Evolutionary conservation across 2,329 filamentous ascomycete species (phyloP).

Genomic region (Hypoxylon sp.): DNA sequence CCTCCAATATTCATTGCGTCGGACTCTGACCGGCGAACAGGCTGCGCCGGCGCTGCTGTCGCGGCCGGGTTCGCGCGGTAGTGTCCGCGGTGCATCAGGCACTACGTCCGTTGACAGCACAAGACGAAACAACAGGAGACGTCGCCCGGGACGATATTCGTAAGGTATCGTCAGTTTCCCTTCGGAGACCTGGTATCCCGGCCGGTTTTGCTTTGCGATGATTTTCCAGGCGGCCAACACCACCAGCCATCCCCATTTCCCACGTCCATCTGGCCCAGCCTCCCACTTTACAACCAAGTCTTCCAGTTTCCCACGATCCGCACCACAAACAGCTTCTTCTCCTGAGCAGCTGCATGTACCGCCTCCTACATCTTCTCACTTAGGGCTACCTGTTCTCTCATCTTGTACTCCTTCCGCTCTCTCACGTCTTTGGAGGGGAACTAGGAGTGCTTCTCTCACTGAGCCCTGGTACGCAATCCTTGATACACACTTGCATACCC

Average conservation of each 20-base stretch:
- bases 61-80: slow-evolving; percentile 35
- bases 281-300: slow-evolving; percentile 39
- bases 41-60: slow-evolving; percentile 42
- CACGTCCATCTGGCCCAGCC: slow-evolving; percentile 39
- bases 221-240: slow-evolving; percentile 6
- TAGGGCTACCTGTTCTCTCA: slow-evolving; percentile 26
- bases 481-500: slow-evolving; percentile 12
- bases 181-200: background rate
- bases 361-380: slow-evolving; percentile 23
- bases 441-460: slow-evolving; percentile 4
- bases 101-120: slow-evolving; percentile 24
- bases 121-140: slow-evolving; percentile 4
- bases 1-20: background rate
- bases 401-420: slow-evolving; percentile 11
- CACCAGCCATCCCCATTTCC: slow-evolving; percentile 43
- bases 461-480: slow-evolving; percentile 3
- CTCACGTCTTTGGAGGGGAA: slow-evolving; percentile 4
- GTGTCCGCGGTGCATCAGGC: slow-evolving; percentile 28
- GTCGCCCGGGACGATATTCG: slow-evolving; percentile 1
- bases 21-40: slow-evolving; percentile 19
- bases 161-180: slow-evolving; percentile 6
- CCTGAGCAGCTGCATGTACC: slow-evolving; percentile 20
- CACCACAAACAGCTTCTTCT: slow-evolving; percentile 17
- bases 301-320: slow-evolving; percentile 17
- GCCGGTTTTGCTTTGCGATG: slow-evolving; percentile 16